Evolutionary conservation across 1,139 yeast species (phyloP).

Genomic region (Blastobotrys ciferrii): DNA sequence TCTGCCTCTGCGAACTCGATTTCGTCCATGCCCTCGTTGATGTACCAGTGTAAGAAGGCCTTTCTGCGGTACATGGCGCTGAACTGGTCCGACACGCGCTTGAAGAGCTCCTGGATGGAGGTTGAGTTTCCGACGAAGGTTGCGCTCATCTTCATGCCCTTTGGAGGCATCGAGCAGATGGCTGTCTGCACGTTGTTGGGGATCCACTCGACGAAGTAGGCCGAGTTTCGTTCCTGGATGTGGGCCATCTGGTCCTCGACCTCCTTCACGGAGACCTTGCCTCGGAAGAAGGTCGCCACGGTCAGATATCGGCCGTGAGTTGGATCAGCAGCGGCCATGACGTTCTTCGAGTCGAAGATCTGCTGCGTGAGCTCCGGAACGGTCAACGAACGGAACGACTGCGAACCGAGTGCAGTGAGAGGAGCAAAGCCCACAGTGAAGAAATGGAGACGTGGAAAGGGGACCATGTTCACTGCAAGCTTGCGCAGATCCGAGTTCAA

Average conservation of each 20-base stretch:
- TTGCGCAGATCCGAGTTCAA: conserved; percentile 88
- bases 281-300: conserved; percentile 93
- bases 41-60: conserved; percentile 96
- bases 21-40: conserved; percentile 94
- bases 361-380: conserved; percentile 93
- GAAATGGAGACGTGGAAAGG: conserved; percentile 92
- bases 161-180: conserved; percentile 87
- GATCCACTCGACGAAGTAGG: conserved; percentile 92
- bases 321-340: conserved; percentile 96
- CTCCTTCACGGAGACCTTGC: conserved; percentile 86
- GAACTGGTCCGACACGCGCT: conserved; percentile 87
- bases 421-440: conserved; percentile 96
- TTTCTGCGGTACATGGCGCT: conserved; percentile 89
- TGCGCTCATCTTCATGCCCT: conserved; percentile 82
- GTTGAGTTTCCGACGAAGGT: conserved; percentile 92
- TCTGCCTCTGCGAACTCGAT: conserved; percentile 90
- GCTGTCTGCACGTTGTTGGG: conserved; percentile 96
- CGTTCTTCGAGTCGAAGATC: conserved; percentile 84
- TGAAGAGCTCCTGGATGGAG: conserved; percentile 84
- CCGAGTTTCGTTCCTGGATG: conserved; percentile 77
- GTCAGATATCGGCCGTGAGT: conserved; percentile 87
- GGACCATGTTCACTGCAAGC: conserved; percentile 88
- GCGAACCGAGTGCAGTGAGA: conserved; percentile 66
- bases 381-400: conserved; percentile 76
- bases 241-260: conserved; percentile 91